Conservation (phyloP, 2,329 filamentous ascomycete species). For the Ceratocystis variospora region DNA sequence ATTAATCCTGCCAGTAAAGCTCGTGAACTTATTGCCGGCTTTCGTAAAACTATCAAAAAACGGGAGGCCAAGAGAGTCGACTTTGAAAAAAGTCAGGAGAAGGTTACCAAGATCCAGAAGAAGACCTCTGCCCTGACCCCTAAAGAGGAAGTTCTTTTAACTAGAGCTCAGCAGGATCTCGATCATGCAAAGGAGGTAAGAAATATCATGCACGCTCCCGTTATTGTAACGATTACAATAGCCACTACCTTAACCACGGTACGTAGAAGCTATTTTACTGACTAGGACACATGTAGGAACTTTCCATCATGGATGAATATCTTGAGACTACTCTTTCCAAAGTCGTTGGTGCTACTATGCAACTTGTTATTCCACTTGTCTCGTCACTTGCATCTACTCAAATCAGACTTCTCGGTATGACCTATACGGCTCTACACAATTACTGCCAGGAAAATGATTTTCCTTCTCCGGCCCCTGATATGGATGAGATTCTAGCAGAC, state of each 20-base stretch:
- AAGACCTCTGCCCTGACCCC: conserved; percentile 55
- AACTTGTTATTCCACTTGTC: conserved; percentile 58
- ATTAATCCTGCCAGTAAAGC: conserved; percentile 57
- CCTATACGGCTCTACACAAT: conserved; percentile 63
- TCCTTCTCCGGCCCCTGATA: conserved; percentile 56
- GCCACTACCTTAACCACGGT: neutral
- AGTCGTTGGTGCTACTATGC: conserved; percentile 56
- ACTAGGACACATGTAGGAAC: conserved; percentile 38
- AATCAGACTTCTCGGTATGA: conserved; percentile 60
- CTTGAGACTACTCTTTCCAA: conserved; percentile 58
- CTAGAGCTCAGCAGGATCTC: conserved; percentile 59
- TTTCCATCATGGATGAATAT: conserved; percentile 60
- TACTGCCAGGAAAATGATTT: conserved; percentile 58
- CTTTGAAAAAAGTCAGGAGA: conserved; percentile 63
- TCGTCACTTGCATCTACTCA: conserved; percentile 60
- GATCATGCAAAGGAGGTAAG: conserved; percentile 48
- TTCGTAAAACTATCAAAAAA: conserved; percentile 76
- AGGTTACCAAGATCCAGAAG: conserved; percentile 53
- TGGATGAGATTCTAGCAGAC: conserved; percentile 53
- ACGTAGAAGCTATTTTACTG: neutral
- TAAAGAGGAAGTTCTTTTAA: conserved; percentile 57
- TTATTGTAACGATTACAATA: neutral
- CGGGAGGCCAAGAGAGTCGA: conserved; percentile 70
- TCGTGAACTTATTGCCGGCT: conserved; percentile 52
- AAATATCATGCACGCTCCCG: neutral